Conservation (phyloP, 495 filamentous ascomycete species). For the Aspergillus saccharolyticus region DNA sequence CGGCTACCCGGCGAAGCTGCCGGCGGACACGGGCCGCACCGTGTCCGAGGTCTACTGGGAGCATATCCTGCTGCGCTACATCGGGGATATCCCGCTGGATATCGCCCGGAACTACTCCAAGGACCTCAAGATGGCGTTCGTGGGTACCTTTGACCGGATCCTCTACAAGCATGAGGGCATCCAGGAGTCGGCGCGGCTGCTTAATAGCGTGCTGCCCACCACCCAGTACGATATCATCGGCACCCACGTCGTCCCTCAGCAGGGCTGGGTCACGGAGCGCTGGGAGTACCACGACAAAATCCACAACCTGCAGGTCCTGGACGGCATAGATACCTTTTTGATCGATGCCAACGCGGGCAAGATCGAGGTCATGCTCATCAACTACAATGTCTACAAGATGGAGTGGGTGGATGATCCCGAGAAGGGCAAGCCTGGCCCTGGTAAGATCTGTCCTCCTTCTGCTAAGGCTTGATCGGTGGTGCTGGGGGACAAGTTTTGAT, state of each 20-base stretch:
- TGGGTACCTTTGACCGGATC: slow-evolving; percentile 8
- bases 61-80: slow-evolving; percentile 12
- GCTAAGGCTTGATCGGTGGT: not conserved
- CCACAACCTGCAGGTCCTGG: not conserved
- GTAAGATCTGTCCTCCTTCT: not conserved
- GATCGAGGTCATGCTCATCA: slow-evolving; percentile 8
- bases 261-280: slow-evolving; percentile 7
- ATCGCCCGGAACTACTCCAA: slow-evolving; percentile 7
- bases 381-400: slow-evolving; percentile 8
- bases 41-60: slow-evolving; percentile 12
- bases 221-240: slow-evolving; percentile 3
- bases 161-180: slow-evolving; percentile 3
- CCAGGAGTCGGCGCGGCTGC: slow-evolving; percentile 7
- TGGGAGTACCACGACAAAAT: slow-evolving; percentile 2
- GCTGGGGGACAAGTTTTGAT: too few relatives aligned
- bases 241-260: not conserved
- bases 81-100: slow-evolving; percentile 8
- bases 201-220: slow-evolving; percentile 6
- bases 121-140: slow-evolving; percentile 7
- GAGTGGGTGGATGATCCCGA: not conserved
- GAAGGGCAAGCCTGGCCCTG: not conserved
- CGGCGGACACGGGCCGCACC: not conserved
- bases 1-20: not conserved
- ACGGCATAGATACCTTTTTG: slow-evolving; percentile 7
- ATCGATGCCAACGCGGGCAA: slow-evolving; percentile 3